phyloP scores from a whole-genome alignment of 108 stramenopile species.

The Cyclostephanos tholiformis region DNA sequence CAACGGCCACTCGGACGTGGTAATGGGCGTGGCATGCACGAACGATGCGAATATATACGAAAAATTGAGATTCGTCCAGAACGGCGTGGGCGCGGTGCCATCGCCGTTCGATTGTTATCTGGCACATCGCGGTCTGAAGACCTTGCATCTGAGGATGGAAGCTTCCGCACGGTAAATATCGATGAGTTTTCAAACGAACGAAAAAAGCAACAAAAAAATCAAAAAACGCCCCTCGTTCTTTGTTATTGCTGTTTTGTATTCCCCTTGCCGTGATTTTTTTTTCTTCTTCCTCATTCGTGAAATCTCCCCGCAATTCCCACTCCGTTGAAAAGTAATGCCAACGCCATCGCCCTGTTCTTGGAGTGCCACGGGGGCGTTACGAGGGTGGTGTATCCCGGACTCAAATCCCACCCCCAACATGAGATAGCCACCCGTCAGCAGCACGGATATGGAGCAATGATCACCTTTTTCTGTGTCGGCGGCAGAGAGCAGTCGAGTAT shows the following conservation, averaged over 20 bases:
- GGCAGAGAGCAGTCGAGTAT: slow-evolving; percentile 60
- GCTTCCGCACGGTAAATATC: too few species aligned
- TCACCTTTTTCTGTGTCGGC: slow-evolving; percentile 86
- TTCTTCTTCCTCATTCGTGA: too few species aligned
- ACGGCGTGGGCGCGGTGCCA: slow-evolving; percentile 91
- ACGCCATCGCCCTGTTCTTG: slow-evolving; percentile 71
- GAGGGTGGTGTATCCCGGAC: slow-evolving; percentile 82
- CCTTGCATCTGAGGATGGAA: slow-evolving; percentile 89
- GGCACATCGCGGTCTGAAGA: slow-evolving; percentile 89
- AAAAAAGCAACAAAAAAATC: too few species aligned
- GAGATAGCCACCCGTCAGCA: slow-evolving; percentile 80
- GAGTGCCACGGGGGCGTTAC: slow-evolving; percentile 63
- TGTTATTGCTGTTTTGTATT: too few species aligned
- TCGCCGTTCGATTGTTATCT: slow-evolving; percentile 90
- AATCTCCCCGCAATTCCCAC: too few species aligned
- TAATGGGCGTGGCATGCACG: slow-evolving; percentile 77
- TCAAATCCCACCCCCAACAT: slow-evolving; percentile 81
- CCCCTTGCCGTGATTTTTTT: too few species aligned
- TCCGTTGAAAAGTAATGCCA: slow-evolving; percentile 86
- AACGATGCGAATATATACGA: slow-evolving; percentile 66
- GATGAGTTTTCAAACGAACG: too few species aligned
- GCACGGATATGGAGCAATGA: slow-evolving; percentile 85
- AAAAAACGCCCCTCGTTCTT: too few species aligned
- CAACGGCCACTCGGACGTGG: slow-evolving; percentile 84
- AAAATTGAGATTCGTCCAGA: slow-evolving; percentile 82